Evolutionary conservation across 805 yeast species (phyloP), one percentile per base, ranked within the genome.

Genomic region (Wickerhamiella kazuoi): DNA sequence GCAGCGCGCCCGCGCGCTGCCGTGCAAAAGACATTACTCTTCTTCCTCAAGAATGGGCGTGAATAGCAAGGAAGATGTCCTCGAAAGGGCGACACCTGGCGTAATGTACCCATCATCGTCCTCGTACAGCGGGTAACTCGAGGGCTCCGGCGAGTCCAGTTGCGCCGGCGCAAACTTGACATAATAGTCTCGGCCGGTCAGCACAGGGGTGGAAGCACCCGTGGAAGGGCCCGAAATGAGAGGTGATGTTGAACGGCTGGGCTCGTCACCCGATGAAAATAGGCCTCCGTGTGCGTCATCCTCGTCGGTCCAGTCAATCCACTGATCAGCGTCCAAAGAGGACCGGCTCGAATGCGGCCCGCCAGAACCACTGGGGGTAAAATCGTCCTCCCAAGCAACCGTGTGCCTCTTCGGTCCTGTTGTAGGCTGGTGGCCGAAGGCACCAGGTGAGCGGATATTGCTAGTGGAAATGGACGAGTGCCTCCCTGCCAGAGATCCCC

Each of bases 311-410:
- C 26, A 23, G 26, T 23, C 26, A 11, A 23, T 11, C 26, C 26
- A 23, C 26, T 23, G 26, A 23, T 23, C 26, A 11, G 26, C 26
- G 26, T 23, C 26, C 9, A 23, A 11, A 6, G 26, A 23, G 26
- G 26, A 23, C 26, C 26, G 26, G 26, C 26, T 36, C 13, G 34
- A 36, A n/a, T n/a, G n/a, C n/a, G n/a, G n/a, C n/a, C n/a, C n/a
- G n/a, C n/a, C n/a, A n/a, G n/a, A n/a, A n/a, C n/a, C n/a, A n/a
- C n/a, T n/a, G n/a, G n/a, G n/a, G n/a, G n/a, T n/a, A n/a, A n/a
- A n/a, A n/a, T n/a, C n/a, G n/a, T n/a, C n/a, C n/a, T n/a, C n/a
- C n/a, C n/a, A n/a, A n/a, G n/a, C n/a, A n/a, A n/a, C n/a, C n/a
- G n/a, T n/a, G n/a, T n/a, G n/a, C n/a, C n/a, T n/a, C n/a, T n/a